A percentile compares a stretch with the other conserved stretches of the same genome.
These are phyloP conservation scores for Avena insularis DNA, from an alignment of 176 grass and related monocot species.

Conservation along the genomic window DNA sequence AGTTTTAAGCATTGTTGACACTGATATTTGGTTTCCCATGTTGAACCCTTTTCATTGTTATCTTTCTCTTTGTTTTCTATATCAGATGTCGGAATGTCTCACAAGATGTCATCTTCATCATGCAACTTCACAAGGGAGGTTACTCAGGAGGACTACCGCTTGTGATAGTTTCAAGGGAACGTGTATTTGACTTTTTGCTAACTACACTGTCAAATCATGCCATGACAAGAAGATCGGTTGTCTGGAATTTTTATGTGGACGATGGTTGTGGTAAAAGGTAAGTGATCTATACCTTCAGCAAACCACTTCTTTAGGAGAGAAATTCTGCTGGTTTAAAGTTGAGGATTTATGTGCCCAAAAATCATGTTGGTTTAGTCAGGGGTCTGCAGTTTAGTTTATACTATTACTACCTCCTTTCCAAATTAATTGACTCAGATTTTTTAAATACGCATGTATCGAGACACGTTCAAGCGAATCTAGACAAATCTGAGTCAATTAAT, in stretches of 20 bases:
- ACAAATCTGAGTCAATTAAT: too few relatives aligned
- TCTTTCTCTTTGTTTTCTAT: slow-evolving; percentile 4
- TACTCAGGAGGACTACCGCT: background rate
- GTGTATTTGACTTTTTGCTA: background rate
- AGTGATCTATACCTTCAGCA: background rate
- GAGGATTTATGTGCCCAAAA: background rate
- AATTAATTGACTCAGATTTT: too few relatives aligned
- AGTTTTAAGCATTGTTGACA: slow-evolving; percentile 15
- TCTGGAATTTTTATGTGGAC: slow-evolving; percentile 4
- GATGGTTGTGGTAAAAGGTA: slow-evolving; percentile 15
- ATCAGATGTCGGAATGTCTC: slow-evolving; percentile 20
- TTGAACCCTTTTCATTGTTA: slow-evolving; percentile 24
- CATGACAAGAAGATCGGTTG: slow-evolving; percentile 5
- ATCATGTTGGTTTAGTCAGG: slow-evolving; percentile 25
- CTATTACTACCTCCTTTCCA: too few relatives aligned
- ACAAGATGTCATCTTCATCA: background rate
- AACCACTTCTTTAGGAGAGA: slow-evolving; percentile 13
- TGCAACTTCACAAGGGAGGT: background rate
- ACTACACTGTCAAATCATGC: slow-evolving; percentile 20
- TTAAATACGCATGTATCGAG: too few relatives aligned
- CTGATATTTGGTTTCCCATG: slow-evolving; percentile 8
- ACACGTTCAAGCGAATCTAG: too few relatives aligned
- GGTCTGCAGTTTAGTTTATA: background rate
- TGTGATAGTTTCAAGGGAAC: slow-evolving; percentile 21
- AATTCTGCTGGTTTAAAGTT: slow-evolving; percentile 24